Conservation (phyloP, 805 yeast genomes). For the Candida fluviatilis region DNA sequence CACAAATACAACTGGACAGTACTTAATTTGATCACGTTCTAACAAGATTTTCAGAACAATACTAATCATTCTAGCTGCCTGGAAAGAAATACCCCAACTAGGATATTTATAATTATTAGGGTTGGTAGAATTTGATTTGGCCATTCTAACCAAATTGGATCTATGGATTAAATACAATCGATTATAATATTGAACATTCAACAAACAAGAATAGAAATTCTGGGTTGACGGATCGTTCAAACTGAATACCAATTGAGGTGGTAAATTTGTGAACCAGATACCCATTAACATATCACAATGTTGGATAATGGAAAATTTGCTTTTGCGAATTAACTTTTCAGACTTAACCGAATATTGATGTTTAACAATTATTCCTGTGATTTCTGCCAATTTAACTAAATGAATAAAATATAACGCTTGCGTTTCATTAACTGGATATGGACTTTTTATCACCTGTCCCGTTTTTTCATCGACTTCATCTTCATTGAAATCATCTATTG, state of each 20-base stretch:
- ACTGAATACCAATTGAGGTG: conserved; percentile 58
- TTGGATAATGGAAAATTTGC: conserved; percentile 45
- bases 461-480: conserved; percentile 24
- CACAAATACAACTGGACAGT: conserved; percentile 56
- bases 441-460: conserved; percentile 23
- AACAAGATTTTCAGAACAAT: conserved; percentile 54
- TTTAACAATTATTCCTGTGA: conserved; percentile 63
- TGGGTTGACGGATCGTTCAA: conserved; percentile 52
- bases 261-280: conserved; percentile 67
- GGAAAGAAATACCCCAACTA: conserved; percentile 79
- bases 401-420: conserved; percentile 60
- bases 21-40: conserved; percentile 45
- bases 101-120: conserved; percentile 52
- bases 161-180: conserved; percentile 69
- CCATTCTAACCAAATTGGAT: conserved; percentile 56
- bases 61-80: conserved; percentile 74
- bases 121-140: conserved; percentile 34
- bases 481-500: conserved; percentile 60
- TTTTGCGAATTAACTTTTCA: conserved; percentile 46
- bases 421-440: conserved; percentile 43
- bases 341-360: conserved; percentile 71
- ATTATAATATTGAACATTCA: conserved; percentile 69
- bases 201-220: conserved; percentile 51
- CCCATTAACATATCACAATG: conserved; percentile 77
- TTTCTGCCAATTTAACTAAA: conserved; percentile 61